Base-by-base conservation (phyloP, 1,284 basidiomycete species). In the Paramarasmius palmivorus region DNA sequence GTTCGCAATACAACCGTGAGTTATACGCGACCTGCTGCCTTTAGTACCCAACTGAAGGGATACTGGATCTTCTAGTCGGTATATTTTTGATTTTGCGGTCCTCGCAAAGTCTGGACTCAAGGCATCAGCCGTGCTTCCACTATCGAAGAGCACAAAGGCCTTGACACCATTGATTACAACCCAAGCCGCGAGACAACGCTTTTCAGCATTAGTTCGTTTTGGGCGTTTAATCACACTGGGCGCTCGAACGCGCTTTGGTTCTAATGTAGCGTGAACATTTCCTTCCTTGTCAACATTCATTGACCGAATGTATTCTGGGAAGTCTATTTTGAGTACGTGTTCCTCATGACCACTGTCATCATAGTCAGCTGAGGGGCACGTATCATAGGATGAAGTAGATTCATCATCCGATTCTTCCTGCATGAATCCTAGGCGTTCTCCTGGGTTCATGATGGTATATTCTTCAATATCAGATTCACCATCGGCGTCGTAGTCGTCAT, bases 11-110 rank as follows among this genome's bases (percentile, higher is more conserved):
- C 53, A 45, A 5, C 65, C 67, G 50, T 56, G 63, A 20, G 54
- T 60, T 19, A 67, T 66, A 17, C 51, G 55, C 0, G 65, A 61
- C 0, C 59, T 46, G 45, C 63, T 66, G 4, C 65, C 65, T 2
- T 57, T 49, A 23, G 59, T 62, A 1, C 63, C 65, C 0, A 68
- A 56, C 42, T 67, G 63, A 0, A 68, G 56, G 2, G 47, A 36
- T 0, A 63, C 55, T 22, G 57, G 65, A 9, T 64, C 50, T n/a
- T 60, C 57, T 0, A 68, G 54, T 15, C 56, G 57, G 29, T 63
- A 55, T 2, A 32, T n/a, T 1, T 50, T 15, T 0, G 59, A 25
- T 1, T 57, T 41, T 0, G 58, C 39, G 1, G 61, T 49, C 0
- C 49, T 32, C 4, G 57, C 58, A 42, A 64, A 61, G 14, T 64